A percentile compares a stretch with the other conserved stretches of the same genome.
These are phyloP conservation scores for Populus tomentosa DNA, from an alignment of 441 rosid genomes.

Conservation along the genomic window DNA sequence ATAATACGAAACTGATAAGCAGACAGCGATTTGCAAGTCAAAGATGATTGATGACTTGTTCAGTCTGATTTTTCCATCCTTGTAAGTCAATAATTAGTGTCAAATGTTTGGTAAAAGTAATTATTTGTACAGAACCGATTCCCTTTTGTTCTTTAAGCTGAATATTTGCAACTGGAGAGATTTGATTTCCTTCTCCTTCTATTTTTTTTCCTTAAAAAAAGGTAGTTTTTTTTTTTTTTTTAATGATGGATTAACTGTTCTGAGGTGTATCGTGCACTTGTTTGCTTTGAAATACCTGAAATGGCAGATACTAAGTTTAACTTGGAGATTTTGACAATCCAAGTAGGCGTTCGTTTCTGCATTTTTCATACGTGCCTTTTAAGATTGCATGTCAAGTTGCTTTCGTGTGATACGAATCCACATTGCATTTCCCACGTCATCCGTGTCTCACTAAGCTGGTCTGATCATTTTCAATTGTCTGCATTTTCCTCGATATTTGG, in stretches of 20 bases:
- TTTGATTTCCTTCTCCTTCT: background rate
- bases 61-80: background rate
- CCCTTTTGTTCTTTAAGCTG: background rate
- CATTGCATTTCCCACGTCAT: background rate
- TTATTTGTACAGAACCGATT: background rate
- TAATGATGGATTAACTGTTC: background rate
- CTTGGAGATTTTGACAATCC: background rate
- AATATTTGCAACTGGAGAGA: background rate
- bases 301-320: background rate
- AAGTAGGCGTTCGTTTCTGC: background rate
- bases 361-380: background rate
- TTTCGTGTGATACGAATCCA: background rate
- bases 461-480: background rate
- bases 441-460: background rate
- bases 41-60: constrained; percentile 1
- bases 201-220: too few relatives aligned
- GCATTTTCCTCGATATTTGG: background rate
- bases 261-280: background rate
- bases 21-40: background rate
- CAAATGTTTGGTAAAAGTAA: background rate
- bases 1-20: background rate
- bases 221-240: too few relatives aligned
- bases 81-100: background rate
- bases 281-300: background rate
- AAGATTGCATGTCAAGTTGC: background rate